Base-by-base conservation (phyloP, 2,329 filamentous ascomycete species). In the Coniosporium tulheliwenetii region DNA sequence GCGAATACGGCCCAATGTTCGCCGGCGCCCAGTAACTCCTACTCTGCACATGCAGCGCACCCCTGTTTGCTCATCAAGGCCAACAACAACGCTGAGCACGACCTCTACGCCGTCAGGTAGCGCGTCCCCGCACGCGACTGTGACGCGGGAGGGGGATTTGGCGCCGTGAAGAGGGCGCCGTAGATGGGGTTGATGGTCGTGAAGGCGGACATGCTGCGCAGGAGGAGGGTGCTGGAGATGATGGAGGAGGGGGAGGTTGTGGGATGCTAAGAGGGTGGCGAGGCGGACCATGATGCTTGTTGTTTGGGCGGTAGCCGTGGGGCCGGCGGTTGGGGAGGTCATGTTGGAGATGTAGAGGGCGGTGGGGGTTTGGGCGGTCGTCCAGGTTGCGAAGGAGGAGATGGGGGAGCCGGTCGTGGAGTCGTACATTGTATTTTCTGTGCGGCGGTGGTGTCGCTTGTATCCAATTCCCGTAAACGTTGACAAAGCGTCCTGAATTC, bases 1-100 rank as follows among this genome's bases (percentile, higher is more conserved):
- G 91, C 42, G 87, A 95, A 60, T 96, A 96, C 0, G 91, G 91
- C 0, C 91, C 91, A 41, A 98, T 96, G 54, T 96, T 96, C 14
- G 91, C 89, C 0, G 91, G 91, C 0, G 91, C 91, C 91, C 91
- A 98, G 67, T 96, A 96, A 9, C 85, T 93, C 33, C 84, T 70
- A 3, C 83, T 87, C 61, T 96, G 91, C 5, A 98, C 87, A 57
- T 98, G 91, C 1, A 96, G 70, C 0, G 61, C 82, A 43, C 63
- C 57, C 30, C 66, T 49, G 47, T 34, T 16, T 29, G 2, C 39
- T 15, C 10, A n/a, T 8, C 29, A 10, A 51, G 52, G 5, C 69
- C 59, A n/a, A 70, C 51, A 9, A 68, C 56, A 29, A 71, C 57
- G 13, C 70, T 74, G 14, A 78, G 59, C 45, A 89, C 71, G 12